Percentiles rank a stretch among this genome's conserved stretches.
phyloP scores from a whole-genome alignment of 2,329 filamentous ascomycete species.

The Venturia aucupariae region DNA sequence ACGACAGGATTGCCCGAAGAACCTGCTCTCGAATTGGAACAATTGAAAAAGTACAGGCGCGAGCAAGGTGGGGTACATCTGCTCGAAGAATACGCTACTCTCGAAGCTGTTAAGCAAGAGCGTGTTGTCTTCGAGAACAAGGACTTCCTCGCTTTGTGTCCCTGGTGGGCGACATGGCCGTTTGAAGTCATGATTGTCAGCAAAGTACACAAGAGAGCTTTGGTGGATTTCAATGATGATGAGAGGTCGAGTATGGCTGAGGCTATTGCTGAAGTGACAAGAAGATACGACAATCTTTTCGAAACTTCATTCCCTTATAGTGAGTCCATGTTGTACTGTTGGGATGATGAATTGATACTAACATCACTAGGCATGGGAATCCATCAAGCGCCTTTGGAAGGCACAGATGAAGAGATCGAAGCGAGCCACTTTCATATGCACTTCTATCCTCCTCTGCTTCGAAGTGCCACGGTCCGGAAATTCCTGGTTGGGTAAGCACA shows the following conservation, averaged over 20 bases:
- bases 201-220: conserved; percentile 71
- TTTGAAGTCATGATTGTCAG: conserved; percentile 89
- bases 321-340: conserved; percentile 30
- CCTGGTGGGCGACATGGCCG: conserved; percentile 97
- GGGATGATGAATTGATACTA: background rate
- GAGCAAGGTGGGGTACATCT: conserved; percentile 67
- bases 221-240: conserved; percentile 67
- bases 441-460: conserved; percentile 89
- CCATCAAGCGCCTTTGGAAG: conserved; percentile 85
- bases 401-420: conserved; percentile 73
- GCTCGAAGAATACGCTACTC: conserved; percentile 74
- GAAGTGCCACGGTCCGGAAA: conserved; percentile 89
- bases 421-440: conserved; percentile 91
- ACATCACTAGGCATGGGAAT: conserved; percentile 64
- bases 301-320: conserved; percentile 96
- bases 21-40: conserved; percentile 65
- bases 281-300: conserved; percentile 93
- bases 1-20: conserved; percentile 88
- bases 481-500: conserved; percentile 68
- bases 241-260: conserved; percentile 73
- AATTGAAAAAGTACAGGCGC: conserved; percentile 67
- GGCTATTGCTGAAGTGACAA: conserved; percentile 76
- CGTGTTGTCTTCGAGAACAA: conserved; percentile 83
- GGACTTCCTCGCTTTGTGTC: conserved; percentile 77
- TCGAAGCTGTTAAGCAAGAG: conserved; percentile 75